These are phyloP conservation scores for Gardenia jasminoides DNA, from an alignment of 257 asterid species.

Conservation along the genomic window DNA sequence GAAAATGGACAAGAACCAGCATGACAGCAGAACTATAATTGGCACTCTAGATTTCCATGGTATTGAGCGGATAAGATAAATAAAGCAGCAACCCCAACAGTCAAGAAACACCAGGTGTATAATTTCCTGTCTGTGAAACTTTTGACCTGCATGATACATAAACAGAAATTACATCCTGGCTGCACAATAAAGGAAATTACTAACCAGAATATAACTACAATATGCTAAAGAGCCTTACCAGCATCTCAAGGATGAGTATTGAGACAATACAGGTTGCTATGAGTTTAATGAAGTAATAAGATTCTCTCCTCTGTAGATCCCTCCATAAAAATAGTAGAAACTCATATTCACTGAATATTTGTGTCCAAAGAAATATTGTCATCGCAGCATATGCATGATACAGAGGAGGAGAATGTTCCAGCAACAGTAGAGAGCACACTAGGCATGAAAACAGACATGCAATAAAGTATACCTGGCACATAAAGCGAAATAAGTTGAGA, in stretches of 20 bases:
- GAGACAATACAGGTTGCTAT: conserved; percentile 48
- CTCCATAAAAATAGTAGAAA: conserved; percentile 67
- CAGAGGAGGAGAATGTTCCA: conserved; percentile 88
- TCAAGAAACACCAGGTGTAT: conserved; percentile 85
- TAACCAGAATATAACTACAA: conserved; percentile 14
- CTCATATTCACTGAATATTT: conserved; percentile 68
- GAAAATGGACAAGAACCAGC: conserved; percentile 79
- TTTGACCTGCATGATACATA: conserved; percentile 58
- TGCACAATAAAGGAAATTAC: conserved; percentile 13
- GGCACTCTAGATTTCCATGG: conserved; percentile 60
- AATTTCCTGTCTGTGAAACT: conserved; percentile 84
- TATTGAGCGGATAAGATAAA: conserved; percentile 55
- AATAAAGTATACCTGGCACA: conserved; percentile 57
- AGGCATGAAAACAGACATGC: conserved; percentile 66
- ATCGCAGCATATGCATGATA: conserved; percentile 82
- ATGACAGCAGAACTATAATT: conserved; percentile 59
- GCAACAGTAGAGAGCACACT: conserved; percentile 50
- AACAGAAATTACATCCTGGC: conserved; percentile 20
- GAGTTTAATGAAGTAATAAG: conserved; percentile 46
- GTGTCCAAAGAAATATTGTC: conserved; percentile 91
- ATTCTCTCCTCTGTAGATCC: conserved; percentile 42
- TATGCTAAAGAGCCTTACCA: conserved; percentile 48
- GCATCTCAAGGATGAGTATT: conserved; percentile 77
- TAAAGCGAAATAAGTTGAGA: conserved; percentile 10
- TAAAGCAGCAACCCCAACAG: conserved; percentile 64